Evolutionary conservation across 352 stramenopile species (phyloP).

Genomic region (Phytophthora meadii): DNA sequence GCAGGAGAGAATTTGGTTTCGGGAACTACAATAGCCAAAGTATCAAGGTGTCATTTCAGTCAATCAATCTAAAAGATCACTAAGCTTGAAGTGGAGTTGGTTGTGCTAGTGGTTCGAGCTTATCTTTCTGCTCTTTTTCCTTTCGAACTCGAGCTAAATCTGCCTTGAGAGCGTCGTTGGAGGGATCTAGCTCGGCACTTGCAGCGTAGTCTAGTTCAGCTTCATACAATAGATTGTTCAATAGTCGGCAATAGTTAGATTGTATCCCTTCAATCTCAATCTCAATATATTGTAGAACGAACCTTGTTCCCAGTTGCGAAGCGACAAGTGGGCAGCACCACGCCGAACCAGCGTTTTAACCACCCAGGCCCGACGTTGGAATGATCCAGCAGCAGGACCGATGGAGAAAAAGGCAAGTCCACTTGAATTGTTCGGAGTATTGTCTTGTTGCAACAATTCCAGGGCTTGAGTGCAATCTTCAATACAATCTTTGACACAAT

Average conservation of each 20-base stretch:
- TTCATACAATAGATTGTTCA: conserved; percentile 12
- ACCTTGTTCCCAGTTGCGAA: conserved; percentile 53
- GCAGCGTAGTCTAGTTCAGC: conserved; percentile 65
- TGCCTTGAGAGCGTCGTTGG: conserved; percentile 52
- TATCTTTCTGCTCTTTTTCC: conserved; percentile 19
- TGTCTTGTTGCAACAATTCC: conserved; percentile 59
- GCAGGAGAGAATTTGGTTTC: no score
- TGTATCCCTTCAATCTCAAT: no score
- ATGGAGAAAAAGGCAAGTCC: conserved; percentile 67
- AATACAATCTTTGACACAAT: conserved; percentile 58
- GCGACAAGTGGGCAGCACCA: conserved; percentile 53
- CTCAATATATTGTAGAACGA: not conserved
- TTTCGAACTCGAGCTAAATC: conserved; percentile 56
- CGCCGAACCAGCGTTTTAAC: conserved; percentile 80
- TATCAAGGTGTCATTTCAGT: no score
- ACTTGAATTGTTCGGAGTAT: not conserved
- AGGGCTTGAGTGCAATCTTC: conserved; percentile 69
- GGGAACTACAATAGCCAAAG: no score
- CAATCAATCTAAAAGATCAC: no score
- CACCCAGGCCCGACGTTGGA: conserved; percentile 72
- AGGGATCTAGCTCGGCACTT: conserved; percentile 65
- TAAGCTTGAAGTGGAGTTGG: conserved; percentile 1
- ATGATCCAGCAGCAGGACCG: conserved; percentile 56
- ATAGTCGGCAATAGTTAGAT: no score
- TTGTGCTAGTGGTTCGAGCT: not conserved